phyloP scores from a whole-genome alignment of 306 rosid genomes.

The Oxytropis ochrocephala region DNA sequence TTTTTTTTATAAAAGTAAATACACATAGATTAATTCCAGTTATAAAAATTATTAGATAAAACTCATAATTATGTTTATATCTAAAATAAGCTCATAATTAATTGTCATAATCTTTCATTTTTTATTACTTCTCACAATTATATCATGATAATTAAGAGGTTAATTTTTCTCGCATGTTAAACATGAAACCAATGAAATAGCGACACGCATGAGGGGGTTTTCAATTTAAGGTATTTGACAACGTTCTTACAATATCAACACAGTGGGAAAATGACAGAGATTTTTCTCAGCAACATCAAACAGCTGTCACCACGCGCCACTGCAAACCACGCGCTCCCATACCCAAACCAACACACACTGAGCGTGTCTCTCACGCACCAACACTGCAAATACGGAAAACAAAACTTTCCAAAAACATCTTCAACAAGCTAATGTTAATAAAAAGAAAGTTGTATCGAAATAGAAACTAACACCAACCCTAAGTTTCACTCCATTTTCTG shows the following conservation, averaged over 20 bases:
- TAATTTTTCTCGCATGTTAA: not conserved
- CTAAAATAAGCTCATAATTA: too few relatives aligned
- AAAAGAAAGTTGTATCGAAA: conserved; percentile 42
- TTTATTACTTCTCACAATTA: too few relatives aligned
- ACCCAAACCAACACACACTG: rapidly evolving
- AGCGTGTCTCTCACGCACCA: not conserved
- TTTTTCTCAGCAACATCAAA: conserved; percentile 3
- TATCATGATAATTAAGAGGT: not conserved
- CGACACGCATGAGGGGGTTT: conserved; percentile 31
- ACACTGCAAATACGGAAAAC: not conserved
- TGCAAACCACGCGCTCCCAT: not conserved
- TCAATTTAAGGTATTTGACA: conserved; percentile 36
- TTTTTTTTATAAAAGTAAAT: too few relatives aligned
- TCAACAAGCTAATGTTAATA: not conserved
- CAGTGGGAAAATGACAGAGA: conserved; percentile 17
- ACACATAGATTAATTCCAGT: too few relatives aligned
- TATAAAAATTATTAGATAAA: too few relatives aligned
- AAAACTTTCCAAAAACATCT: conserved; percentile 2
- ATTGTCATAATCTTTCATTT: too few relatives aligned
- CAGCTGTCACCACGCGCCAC: conserved; percentile 33
- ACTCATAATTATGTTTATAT: too few relatives aligned
- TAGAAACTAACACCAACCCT: conserved; percentile 60
- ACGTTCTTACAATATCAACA: conserved; percentile 9
- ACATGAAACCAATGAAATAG: not conserved
- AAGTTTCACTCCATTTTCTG: conserved; percentile 32